Base-by-base conservation (phyloP, 1,139 yeast genomes). In the Suhomyces choctaworum region DNA sequence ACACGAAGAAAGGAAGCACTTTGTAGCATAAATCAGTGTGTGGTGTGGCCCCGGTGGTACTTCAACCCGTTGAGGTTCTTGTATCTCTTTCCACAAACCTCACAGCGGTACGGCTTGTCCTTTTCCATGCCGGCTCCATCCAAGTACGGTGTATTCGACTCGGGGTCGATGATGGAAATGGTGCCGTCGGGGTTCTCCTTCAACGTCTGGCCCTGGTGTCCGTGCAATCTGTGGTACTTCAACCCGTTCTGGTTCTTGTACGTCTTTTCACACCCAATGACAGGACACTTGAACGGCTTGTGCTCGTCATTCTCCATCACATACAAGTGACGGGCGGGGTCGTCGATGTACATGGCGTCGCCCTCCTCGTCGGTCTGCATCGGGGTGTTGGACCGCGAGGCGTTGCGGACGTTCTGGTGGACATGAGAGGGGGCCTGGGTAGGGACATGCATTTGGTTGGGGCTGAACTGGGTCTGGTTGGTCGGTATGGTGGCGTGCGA, bases 101-200 rank as follows among this genome's bases (percentile, higher is more conserved):
- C 97, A 65, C 99, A 92, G 54, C 97, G 76, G 61, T 92, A 92
- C 22, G 98, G 99, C 66, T 94, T 94, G 66, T 92, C 98, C 69
- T 88, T 89, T 60, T 92, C 98, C 76, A 89, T 78, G 24, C 92
- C 95, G 48, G 83, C 80, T 6, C 96, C 96, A 58, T 90, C 97
- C 31, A 90, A 85, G 57, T 87, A 87, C 7, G 96, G 96, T 36
- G 89, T 78, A 55, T 88, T 88, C 27, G 90, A 82, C 52, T 87
- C 88, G 7, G 98, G 98, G 60, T 92, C 96, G 44, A 92, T 85
- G 27, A 92, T 89, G 32, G 92, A 82, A 46, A 84, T 84, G 1
- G 96, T 82, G 6, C 98, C 98, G 58, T 92, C 97, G 11, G 90
- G 85, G 58, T 92, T 92, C 50, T 84, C 87, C 55, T 88, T 84